Evolutionary conservation across 1,139 yeast genomes (phyloP), one percentile per base, ranked within the genome.

Genomic region (Magnusiomyces paraingens): DNA sequence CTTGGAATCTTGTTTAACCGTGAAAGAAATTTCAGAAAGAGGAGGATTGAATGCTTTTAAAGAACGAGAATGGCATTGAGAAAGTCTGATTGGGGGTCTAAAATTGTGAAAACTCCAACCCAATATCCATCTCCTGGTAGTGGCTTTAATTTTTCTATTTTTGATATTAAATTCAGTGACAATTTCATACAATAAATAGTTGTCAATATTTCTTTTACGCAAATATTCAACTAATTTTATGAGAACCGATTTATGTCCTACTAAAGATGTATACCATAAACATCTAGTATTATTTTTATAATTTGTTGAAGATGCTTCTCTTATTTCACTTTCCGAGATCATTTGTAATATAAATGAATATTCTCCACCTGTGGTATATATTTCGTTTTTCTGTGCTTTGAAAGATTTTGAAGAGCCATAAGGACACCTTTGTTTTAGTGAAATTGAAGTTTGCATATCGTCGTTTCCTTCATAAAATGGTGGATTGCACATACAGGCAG

Each of bases 401-500:
- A 46, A 46, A 15, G 29, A 18, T 11, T 35, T 14, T 15, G 41
- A n/a, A 46, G 49, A 46, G 12, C 29, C 17, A 17, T 18, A 10
- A n/a, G 35, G 41, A 11, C 3, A 3, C 5, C 5, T 35, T 17
- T 46, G n/a, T 35, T 46, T 46, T 11, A 22, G 17, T 14, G 18
- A 20, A n/a, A 20, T n/a, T 11, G 49, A 46, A 11, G 3, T 11
- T 20, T 32, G 26, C 6, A 46, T 10, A 5, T 32, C n/a, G 32
- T 46, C 29, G n/a, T n/a, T n/a, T 2, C 29, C 15, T 6, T 35
- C 39, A 15, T 46, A 46, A 11, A 46, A 46, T 11, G 49, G 49
- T 14, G 49, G 49, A 35, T 46, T 46, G 36, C 49, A 46, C 22
- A 46, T 17, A 35, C 49, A 29, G 11, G 29, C 49, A 32, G 35